Base-by-base conservation (phyloP, 306 rosid species). In the Canavalia gladiata region DNA sequence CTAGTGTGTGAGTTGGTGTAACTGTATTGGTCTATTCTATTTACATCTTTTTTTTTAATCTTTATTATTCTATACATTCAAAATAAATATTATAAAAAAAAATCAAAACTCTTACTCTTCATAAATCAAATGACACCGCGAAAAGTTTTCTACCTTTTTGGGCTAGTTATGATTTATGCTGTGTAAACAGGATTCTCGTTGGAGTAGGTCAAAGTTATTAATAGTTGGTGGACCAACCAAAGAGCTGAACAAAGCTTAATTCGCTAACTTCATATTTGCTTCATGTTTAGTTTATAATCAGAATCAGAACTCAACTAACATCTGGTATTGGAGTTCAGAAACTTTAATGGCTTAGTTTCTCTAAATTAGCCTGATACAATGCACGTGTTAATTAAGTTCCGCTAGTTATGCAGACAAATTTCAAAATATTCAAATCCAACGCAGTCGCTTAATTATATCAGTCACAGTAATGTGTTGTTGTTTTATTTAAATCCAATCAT, bases 171-270 rank as follows among this genome's bases (percentile, higher is more conserved):
- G 74, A 74, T 13, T 31, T 33, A 41, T 77, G 69, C 63, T 50
- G 82, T 11, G 74, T 30, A 13, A 80, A 72, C 83, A 77, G 80
- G 68, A 28, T 54, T 81, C 10, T 65, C 71, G 88, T 64, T 76
- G 88, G 83, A 76, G 88, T 85, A 81, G 88, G 88, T 84, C 65
- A 75, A 51, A 68, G 55, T 42, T 62, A 81, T 75, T 75, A 84
- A 80, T 80, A 51, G 25, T 7, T 0, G 29, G 70, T 51, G 84
- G 62, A 75, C 82, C 82, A 60, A 76, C 54, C 66, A 68, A 43
- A 18, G 31, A 52, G 75, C 51, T 11, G 66, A 68, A 30, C 50
- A 39, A 39, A 63, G 13, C 10, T 63, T 10, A 10, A 7, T 31
- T 45, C 43, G 41, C 13, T 43, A 18, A 34, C 47, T 65, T 42